These are phyloP conservation scores for Berberis thunbergii DNA, from an alignment of 164 flowering plant species.

Conservation along the genomic window DNA sequence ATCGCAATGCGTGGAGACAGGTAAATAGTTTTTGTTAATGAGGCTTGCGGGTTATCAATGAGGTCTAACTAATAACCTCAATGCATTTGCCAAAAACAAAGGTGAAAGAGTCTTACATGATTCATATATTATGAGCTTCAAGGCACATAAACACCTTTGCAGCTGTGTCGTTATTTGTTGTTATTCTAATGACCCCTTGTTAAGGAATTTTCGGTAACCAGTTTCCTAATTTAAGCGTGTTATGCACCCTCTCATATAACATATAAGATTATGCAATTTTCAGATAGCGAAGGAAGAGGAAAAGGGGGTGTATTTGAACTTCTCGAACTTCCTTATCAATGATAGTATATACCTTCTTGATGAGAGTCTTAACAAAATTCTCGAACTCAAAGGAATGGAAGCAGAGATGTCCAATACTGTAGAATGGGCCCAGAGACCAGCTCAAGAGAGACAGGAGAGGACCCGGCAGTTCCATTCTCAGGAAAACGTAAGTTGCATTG, in stretches of 20 bases:
- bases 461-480: slow-evolving; percentile 84
- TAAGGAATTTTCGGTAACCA: too few relatives aligned
- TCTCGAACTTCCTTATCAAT: slow-evolving; percentile 86
- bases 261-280: slow-evolving; percentile 1
- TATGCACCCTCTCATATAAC: neutral
- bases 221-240: neutral
- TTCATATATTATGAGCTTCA: too few relatives aligned
- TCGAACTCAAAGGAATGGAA: slow-evolving; percentile 84
- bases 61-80: neutral
- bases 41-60: neutral
- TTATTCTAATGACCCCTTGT: too few relatives aligned
- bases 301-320: slow-evolving; percentile 95
- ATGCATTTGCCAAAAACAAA: neutral
- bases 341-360: slow-evolving; percentile 97
- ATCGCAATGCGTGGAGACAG: slow-evolving; percentile 91
- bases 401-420: slow-evolving; percentile 89
- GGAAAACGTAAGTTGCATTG: slow-evolving; percentile 63
- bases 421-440: slow-evolving; percentile 91
- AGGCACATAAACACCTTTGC: too few relatives aligned
- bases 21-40: slow-evolving; percentile 22
- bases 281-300: slow-evolving; percentile 98
- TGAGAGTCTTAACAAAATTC: slow-evolving; percentile 97
- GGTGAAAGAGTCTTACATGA: too few relatives aligned
- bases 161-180: too few relatives aligned
- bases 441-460: slow-evolving; percentile 97